Percentiles rank a stretch among this genome's conserved stretches.
These are phyloP conservation scores for Starmerella geochares DNA, from an alignment of 805 yeast genomes.

Conservation along the genomic window DNA sequence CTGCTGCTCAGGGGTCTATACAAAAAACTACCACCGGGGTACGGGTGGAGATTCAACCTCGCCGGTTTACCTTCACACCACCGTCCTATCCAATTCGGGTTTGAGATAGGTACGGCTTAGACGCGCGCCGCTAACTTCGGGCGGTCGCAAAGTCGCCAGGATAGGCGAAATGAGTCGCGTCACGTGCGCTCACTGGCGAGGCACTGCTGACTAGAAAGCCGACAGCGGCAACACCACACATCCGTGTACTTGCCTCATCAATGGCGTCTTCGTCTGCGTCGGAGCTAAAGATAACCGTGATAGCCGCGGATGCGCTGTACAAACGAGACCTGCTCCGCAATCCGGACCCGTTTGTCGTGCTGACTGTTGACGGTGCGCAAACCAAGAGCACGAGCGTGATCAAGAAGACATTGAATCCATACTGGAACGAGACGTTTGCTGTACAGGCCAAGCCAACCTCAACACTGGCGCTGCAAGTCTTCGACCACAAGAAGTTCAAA, in stretches of 20 bases:
- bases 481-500: conserved; percentile 94
- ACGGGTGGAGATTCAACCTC: too few relatives aligned
- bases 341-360: conserved; percentile 96
- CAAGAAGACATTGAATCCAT: conserved; percentile 87
- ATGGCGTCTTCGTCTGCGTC: conserved; percentile 13
- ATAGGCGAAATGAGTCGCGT: neutral
- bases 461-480: conserved; percentile 82
- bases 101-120: too few relatives aligned
- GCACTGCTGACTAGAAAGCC: conserved; percentile 2
- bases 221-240: conserved; percentile 6
- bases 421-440: conserved; percentile 89
- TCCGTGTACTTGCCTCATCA: conserved; percentile 1
- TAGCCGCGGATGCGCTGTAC: conserved; percentile 92
- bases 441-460: conserved; percentile 46
- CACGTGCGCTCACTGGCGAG: neutral
- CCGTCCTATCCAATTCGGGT: too few relatives aligned
- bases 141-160: neutral
- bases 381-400: conserved; percentile 91
- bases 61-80: too few relatives aligned
- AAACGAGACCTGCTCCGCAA: conserved; percentile 91
- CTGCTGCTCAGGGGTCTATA: too few relatives aligned
- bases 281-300: conserved; percentile 36
- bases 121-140: neutral
- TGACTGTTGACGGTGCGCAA: conserved; percentile 95
- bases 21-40: too few relatives aligned